Evolutionary conservation across 305 asterid genomes (phyloP), one percentile per base, ranked within the genome.

Genomic region (Andrographis paniculata): DNA sequence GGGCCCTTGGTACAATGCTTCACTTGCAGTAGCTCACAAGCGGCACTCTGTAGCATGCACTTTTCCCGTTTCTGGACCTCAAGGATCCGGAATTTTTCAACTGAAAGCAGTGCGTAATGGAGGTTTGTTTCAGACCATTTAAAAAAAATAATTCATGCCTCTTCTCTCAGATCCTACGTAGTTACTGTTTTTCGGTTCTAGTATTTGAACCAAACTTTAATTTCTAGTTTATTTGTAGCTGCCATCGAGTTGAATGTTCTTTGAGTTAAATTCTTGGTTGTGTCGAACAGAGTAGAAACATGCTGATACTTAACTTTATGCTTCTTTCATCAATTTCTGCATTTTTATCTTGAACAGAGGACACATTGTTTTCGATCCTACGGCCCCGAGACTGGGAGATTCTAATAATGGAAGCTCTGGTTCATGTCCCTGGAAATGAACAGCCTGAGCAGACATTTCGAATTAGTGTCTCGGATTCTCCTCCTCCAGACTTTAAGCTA

Each of bases 1-100:
- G 65, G 98, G 98, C 20, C 98, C 98, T 31, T 89, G 95, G 98
- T 82, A 89, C 54, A 85, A 89, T 56, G 95, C 98, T 47, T 82
- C 98, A 12, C 83, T 89, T 65, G 95, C 92, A 5, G 82, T 80
- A 45, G 89, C 92, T 55, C 98, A 82, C 71, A 62, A 74, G 57
- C 87, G 95, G 45, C 83, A 73, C 23, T 85, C 95, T 23, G 88
- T 74, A 22, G 82, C 97, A 1, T 89, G 97, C 74, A 64, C 97
- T 16, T 85, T 89, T 66, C 97, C 97, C 17, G 94, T 86, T 50
- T 70, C 87, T 47, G 97, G 94, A 45, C 97, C 95, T 6, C 93
- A 62, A 54, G 98, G 93, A 76, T 64, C 86, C 17, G 98, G 86
- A 45, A 85, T 85, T 52, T 72, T 89, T 63, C 98, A 78, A 74